phyloP scores from a whole-genome alignment of 1,139 yeast genomes.

The Eremothecium coryli region DNA sequence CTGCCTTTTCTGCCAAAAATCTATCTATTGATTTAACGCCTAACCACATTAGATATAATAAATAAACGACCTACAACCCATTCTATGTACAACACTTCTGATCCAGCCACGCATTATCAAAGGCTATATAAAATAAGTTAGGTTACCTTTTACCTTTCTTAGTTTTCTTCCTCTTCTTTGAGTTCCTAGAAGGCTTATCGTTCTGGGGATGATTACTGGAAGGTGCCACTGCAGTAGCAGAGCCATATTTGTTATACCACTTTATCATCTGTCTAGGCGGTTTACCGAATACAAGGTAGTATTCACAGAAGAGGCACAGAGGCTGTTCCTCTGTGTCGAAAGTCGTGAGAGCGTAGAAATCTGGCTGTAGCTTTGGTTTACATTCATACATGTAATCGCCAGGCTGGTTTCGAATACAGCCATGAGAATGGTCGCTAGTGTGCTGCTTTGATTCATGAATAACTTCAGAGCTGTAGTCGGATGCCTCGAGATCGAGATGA shows the following conservation, averaged over 20 bases:
- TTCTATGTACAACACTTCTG: no score
- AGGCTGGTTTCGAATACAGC: background rate
- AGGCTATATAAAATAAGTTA: no score
- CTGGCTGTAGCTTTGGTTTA: conserved; percentile 16
- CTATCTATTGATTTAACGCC: no score
- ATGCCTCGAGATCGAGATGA: background rate
- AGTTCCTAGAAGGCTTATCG: background rate
- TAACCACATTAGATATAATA: no score
- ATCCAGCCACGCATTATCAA: no score
- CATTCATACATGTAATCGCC: conserved; percentile 6
- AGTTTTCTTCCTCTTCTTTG: conserved; percentile 8
- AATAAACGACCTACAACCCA: no score
- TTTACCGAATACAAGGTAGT: conserved; percentile 47
- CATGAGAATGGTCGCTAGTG: conserved; percentile 2
- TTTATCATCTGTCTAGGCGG: conserved; percentile 41
- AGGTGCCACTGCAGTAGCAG: background rate
- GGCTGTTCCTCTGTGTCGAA: conserved; percentile 12
- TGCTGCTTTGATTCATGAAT: background rate
- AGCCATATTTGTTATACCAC: conserved; percentile 31
- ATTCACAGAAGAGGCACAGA: conserved; percentile 52
- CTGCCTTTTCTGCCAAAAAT: no score
- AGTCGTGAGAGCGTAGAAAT: conserved; percentile 16
- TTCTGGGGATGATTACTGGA: background rate
- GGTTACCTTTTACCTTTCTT: conserved; percentile 5
- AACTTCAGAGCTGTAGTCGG: background rate